A percentile compares a stretch with the other conserved stretches of the same genome.
phyloP scores from a whole-genome alignment of 441 rosid species.

The Brassica balearica region DNA sequence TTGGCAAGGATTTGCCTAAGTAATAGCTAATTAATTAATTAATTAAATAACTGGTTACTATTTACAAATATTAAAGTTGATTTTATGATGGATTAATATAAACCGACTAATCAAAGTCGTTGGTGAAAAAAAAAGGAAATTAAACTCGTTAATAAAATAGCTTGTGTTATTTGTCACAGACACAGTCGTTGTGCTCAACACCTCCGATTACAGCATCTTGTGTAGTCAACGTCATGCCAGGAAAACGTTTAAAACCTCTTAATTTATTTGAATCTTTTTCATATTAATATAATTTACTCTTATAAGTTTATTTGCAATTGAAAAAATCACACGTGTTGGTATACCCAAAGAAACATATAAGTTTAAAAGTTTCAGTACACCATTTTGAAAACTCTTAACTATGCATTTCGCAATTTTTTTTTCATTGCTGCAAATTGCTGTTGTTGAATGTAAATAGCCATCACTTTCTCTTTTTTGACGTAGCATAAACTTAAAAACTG shows the following conservation, averaged over 20 bases:
- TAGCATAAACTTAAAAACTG: background rate
- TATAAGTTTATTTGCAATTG: background rate
- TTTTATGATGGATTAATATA: conserved; percentile 6
- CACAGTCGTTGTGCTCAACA: conserved; percentile 15
- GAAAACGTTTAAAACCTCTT: background rate
- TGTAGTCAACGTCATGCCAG: conserved; percentile 11
- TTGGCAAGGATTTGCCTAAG: background rate
- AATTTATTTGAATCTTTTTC: background rate
- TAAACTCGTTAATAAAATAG: background rate
- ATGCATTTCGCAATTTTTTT: background rate
- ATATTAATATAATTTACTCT: background rate
- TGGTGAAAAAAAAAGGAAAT: background rate
- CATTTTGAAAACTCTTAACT: background rate
- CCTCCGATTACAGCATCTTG: background rate
- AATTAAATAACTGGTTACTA: background rate
- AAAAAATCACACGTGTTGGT: background rate
- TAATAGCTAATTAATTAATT: background rate
- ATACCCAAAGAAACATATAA: background rate
- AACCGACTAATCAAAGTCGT: background rate
- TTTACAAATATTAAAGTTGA: background rate
- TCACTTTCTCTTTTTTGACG: background rate
- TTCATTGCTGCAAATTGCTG: background rate
- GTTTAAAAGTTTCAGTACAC: background rate
- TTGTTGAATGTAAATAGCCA: background rate
- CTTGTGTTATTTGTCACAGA: background rate